Evolutionary conservation across 2,329 filamentous ascomycete species (phyloP).

Genomic region (Calonectria multiphialidica): DNA sequence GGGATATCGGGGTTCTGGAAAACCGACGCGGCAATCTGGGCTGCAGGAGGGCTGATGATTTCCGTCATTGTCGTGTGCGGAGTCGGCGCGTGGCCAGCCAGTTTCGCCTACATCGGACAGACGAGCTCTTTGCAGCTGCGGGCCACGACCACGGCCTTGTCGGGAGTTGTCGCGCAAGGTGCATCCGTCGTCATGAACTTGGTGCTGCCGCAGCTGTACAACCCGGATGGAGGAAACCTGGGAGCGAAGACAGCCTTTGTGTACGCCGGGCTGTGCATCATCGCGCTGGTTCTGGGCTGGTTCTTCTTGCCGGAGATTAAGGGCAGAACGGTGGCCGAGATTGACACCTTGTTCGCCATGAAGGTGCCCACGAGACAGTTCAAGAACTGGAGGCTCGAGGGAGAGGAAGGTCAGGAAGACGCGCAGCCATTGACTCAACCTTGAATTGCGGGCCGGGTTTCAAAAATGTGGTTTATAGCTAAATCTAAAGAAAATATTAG

Average conservation of each 20-base stretch:
- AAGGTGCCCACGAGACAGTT: constrained; percentile 30
- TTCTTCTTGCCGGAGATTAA: constrained; percentile 39
- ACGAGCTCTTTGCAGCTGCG: constrained; percentile 38
- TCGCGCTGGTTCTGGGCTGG: constrained; percentile 34
- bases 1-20: constrained; percentile 42
- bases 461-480: background rate
- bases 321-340: constrained; percentile 32
- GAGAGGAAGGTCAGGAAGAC: background rate
- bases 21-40: background rate
- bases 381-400: background rate
- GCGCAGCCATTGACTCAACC: too few relatives aligned
- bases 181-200: constrained; percentile 46
- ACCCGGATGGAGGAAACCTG: constrained; percentile 48
- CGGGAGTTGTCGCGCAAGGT: constrained; percentile 54
- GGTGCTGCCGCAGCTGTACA: constrained; percentile 44
- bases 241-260: constrained; percentile 56
- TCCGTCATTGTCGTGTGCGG: constrained; percentile 54
- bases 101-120: constrained; percentile 52
- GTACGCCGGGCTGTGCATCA: constrained; percentile 48
- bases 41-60: constrained; percentile 48
- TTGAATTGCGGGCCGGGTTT: too few relatives aligned
- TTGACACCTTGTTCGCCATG: constrained; percentile 38
- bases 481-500: background rate
- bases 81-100: constrained; percentile 55
- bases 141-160: constrained; percentile 49